phyloP scores from a whole-genome alignment of 495 filamentous ascomycete genomes.

The Clavariopsis aquatica region DNA sequence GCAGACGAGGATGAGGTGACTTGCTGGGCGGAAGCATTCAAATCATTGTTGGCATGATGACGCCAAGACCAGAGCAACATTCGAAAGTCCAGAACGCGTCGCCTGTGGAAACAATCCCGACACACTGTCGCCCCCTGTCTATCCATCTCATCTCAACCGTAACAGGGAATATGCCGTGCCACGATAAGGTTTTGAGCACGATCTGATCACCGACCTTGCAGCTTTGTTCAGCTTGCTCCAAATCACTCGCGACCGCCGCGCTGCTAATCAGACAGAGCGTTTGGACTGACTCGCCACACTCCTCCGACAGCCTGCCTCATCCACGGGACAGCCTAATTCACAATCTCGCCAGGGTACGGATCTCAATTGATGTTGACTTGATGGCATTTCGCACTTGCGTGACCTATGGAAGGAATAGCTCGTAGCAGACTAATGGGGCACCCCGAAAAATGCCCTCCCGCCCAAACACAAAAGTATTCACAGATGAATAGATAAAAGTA shows the following conservation, averaged over 20 bases:
- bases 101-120: not conserved
- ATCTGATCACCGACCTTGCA: not conserved
- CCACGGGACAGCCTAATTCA: no score
- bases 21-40: not conserved
- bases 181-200: not conserved
- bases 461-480: constrained; percentile 12
- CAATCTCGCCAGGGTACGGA: not conserved
- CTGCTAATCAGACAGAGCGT: no score
- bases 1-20: constrained; percentile 1
- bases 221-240: not conserved
- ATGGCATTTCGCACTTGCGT: not conserved
- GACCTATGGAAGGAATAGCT: no score
- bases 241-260: not conserved
- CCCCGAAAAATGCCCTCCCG: not conserved
- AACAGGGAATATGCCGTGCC: not conserved
- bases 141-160: not conserved
- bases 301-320: no score
- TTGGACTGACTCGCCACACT: no score
- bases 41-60: constrained; percentile 3
- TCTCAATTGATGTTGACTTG: no score
- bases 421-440: no score
- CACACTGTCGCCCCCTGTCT: not conserved
- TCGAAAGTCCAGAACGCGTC: constrained; percentile 2
- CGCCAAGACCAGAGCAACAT: constrained; percentile 13
- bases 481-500: constrained; percentile 12